phyloP scores from a whole-genome alignment of 2,329 filamentous ascomycete genomes.

The Aspergillus texensis region DNA sequence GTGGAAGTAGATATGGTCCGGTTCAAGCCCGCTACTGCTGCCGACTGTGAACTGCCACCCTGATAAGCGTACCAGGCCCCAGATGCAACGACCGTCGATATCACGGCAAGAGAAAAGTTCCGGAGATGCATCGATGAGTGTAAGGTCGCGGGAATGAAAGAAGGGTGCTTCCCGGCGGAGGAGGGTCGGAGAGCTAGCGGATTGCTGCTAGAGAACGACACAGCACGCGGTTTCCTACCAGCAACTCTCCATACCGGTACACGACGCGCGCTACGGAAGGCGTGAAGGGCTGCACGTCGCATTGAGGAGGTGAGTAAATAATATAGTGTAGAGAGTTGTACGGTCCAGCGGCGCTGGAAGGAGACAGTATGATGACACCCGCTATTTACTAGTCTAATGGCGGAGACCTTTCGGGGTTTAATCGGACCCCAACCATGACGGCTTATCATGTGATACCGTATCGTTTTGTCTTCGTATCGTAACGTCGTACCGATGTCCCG shows the following conservation, averaged over 20 bases:
- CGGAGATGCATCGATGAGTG: slow-evolving; percentile 54
- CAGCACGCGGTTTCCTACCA: slow-evolving; percentile 37
- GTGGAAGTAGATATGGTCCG: slow-evolving; percentile 30
- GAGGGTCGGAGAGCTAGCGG: slow-evolving; percentile 39
- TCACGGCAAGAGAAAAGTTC: slow-evolving; percentile 51
- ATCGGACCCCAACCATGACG: slow-evolving; percentile 2
- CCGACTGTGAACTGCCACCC: slow-evolving; percentile 33
- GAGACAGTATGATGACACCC: neutral
- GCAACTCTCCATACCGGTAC: slow-evolving; percentile 47
- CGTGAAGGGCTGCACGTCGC: slow-evolving; percentile 51
- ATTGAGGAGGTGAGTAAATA: slow-evolving; percentile 36
- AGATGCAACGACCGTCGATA: slow-evolving; percentile 51
- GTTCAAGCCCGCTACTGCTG: slow-evolving; percentile 28
- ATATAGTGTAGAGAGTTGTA: slow-evolving; percentile 4
- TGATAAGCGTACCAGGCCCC: slow-evolving; percentile 55
- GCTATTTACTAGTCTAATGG: neutral
- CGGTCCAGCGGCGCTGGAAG: slow-evolving; percentile 14
- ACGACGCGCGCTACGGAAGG: slow-evolving; percentile 51
- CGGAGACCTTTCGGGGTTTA: neutral
- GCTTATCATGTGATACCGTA: neutral
- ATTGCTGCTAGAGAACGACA: slow-evolving; percentile 42
- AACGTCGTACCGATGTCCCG: neutral
- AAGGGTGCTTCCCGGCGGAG: slow-evolving; percentile 38
- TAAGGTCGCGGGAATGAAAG: slow-evolving; percentile 37
- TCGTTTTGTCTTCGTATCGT: slow-evolving; percentile 6